A percentile compares a stretch with the other conserved stretches of the same genome.
These are phyloP conservation scores for Auricularia sp. DNA, from an alignment of 768 basidiomycete species.

Conservation along the genomic window DNA sequence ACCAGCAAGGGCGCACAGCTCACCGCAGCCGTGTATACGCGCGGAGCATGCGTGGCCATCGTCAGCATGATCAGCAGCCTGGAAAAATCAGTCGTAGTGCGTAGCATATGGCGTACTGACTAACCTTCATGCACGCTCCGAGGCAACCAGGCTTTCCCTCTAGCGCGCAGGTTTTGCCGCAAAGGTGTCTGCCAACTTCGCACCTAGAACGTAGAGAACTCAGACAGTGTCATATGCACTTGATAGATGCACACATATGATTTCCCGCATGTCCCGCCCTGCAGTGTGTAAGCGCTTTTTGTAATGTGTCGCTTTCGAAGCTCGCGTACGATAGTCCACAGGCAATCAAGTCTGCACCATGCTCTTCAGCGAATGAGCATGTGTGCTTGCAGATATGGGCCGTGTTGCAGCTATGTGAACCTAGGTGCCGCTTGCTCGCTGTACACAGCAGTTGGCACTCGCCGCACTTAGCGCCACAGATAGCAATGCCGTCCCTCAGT, in stretches of 20 bases:
- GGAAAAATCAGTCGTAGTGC: background rate
- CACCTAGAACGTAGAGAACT: conserved; percentile 30
- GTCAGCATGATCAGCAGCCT: conserved; percentile 41
- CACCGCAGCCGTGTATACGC: conserved; percentile 41
- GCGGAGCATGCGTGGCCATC: conserved; percentile 46
- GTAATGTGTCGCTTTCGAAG: too few relatives aligned
- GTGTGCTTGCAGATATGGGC: conserved; percentile 33
- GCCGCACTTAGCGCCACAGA: conserved; percentile 40
- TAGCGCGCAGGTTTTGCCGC: conserved; percentile 41
- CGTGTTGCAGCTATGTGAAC: conserved; percentile 40
- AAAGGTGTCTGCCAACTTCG: conserved; percentile 38
- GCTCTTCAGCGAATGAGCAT: conserved; percentile 35
- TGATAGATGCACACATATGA: conserved; percentile 35
- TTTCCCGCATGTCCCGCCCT: conserved; percentile 51
- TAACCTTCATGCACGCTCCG: conserved; percentile 40
- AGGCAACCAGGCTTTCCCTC: conserved; percentile 41
- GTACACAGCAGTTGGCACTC: conserved; percentile 42
- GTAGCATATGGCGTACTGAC: background rate
- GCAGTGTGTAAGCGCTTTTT: background rate
- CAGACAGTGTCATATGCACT: background rate
- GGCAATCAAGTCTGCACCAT: conserved; percentile 14
- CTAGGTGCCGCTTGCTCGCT: conserved; percentile 33
- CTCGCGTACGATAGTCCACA: conserved; percentile 39
- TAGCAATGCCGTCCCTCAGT: conserved; percentile 32
- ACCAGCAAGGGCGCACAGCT: background rate